A percentile compares a stretch with the other conserved stretches of the same genome.
Evolutionary conservation across 495 filamentous ascomycete genomes (phyloP).

Genomic region (Hypoxylon fragiforme): DNA sequence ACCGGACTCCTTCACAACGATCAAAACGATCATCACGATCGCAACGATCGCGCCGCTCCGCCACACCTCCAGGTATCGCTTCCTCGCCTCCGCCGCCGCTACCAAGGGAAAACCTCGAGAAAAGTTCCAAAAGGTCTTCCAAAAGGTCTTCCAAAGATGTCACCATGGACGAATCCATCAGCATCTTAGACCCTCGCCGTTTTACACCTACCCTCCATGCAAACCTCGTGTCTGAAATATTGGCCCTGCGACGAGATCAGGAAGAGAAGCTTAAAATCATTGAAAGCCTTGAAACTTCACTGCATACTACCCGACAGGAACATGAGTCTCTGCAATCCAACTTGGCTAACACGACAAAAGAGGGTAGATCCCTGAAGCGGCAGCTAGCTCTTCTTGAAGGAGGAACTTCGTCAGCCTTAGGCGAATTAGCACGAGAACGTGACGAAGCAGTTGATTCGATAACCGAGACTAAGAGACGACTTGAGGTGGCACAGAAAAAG

Average conservation of each 20-base stretch:
- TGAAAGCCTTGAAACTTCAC: conserved; percentile 74
- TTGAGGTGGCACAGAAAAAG: conserved; percentile 79
- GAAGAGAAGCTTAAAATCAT: conserved; percentile 85
- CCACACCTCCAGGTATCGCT: conserved; percentile 60
- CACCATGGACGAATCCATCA: conserved; percentile 70
- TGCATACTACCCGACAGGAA: conserved; percentile 72
- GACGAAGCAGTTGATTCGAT: conserved; percentile 79
- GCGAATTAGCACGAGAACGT: conserved; percentile 79
- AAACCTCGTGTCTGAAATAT: conserved; percentile 91
- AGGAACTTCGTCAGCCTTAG: conserved; percentile 80
- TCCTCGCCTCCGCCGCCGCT: conserved; percentile 67
- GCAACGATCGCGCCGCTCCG: conserved; percentile 51
- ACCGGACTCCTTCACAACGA: conserved; percentile 60
- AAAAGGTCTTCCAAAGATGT: conserved; percentile 60
- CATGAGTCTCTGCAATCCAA: conserved; percentile 67
- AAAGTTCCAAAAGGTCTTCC: conserved; percentile 49
- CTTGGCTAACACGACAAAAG: conserved; percentile 65
- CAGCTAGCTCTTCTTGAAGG: conserved; percentile 85
- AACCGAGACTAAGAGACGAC: conserved; percentile 72
- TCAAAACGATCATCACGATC: conserved; percentile 60
- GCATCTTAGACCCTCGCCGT: conserved; percentile 80
- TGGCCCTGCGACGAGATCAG: conserved; percentile 81
- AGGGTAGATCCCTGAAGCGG: conserved; percentile 77
- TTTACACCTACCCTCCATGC: conserved; percentile 97
- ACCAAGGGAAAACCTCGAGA: conserved; percentile 54